Base-by-base conservation (phyloP, 2,329 filamentous ascomycete genomes). In the Alternaria sp. region DNA sequence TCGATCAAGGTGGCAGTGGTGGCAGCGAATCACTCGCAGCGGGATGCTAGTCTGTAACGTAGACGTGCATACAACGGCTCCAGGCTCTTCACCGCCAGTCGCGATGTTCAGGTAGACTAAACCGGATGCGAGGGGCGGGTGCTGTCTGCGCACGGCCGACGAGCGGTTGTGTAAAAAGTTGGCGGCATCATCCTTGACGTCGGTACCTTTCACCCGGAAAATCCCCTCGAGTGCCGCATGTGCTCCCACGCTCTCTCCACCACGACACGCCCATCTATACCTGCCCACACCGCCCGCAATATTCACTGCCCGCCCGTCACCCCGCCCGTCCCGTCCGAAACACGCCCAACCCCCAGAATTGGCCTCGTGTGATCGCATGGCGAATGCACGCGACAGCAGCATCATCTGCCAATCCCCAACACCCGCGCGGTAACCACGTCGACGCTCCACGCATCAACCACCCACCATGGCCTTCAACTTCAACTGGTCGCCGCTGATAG, bases 401-500 rank as follows among this genome's bases (percentile, higher is more conserved):
- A 70, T 68, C 71, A 72, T 62, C 66, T 66, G 71, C 66, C 67
- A 65, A 57, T 49, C 67, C 51, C 60, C 51, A 50, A 15, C 49
- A 44, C 50, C 56, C 57, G 56, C 60, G 56, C 66, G 58, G 66
- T 64, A 65, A 65, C 53, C 67, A 60, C 71, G 45, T 63, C 71
- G 66, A 68, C 75, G 56, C 67, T 57, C 63, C 15, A 47, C 60
- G 55, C 59, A 33, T 28, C 41, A 45, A 54, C 20, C 55, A 45
- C 37, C 59, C 62, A 69, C 62, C 82, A 99, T 99, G 96, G 96
- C 96, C 73, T 99, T 99, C 92, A 98, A 98, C 87, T 99, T 99
- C 92, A 98, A 98, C 93, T 99, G 96, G 96, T 97, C 94, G 88
- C 96, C 96, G 78, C 87, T 99, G 71, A 96, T 96, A 84, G 95